Evolutionary conservation across 805 yeast species (phyloP).

Genomic region (Lipomyces starkeyi): DNA sequence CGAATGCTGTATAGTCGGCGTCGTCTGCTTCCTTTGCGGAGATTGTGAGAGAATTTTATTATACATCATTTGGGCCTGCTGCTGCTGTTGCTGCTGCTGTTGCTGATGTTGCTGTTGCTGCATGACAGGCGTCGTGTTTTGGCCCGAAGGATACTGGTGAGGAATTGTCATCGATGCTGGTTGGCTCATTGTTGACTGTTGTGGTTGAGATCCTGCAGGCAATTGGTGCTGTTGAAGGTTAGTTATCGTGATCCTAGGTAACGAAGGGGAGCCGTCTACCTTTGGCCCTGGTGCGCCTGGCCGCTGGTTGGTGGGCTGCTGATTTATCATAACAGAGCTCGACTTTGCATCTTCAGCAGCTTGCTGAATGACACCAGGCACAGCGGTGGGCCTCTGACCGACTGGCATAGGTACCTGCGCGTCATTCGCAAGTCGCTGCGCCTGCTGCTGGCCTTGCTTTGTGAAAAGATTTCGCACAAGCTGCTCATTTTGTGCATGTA

Average conservation of each 20-base stretch:
- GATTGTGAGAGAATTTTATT: slow-evolving; percentile 11
- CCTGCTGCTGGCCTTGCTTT: slow-evolving; percentile 26
- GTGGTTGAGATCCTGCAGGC: slow-evolving; percentile 16
- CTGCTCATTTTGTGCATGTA: slow-evolving; percentile 55
- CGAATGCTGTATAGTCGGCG: slow-evolving; percentile 15
- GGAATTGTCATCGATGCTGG: slow-evolving; percentile 27
- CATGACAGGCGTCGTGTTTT: slow-evolving; percentile 23
- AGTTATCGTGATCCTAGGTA: not conserved
- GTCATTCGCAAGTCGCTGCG: slow-evolving; percentile 20
- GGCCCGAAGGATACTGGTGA: slow-evolving; percentile 24
- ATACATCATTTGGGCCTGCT: slow-evolving; percentile 10
- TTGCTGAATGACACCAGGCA: not conserved
- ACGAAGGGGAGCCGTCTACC: slow-evolving; percentile 11
- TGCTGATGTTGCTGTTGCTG: slow-evolving; percentile 19
- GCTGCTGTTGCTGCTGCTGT: slow-evolving; percentile 15
- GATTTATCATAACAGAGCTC: slow-evolving; percentile 7
- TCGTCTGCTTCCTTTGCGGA: slow-evolving; percentile 24
- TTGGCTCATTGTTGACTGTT: slow-evolving; percentile 13
- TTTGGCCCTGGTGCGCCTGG: not conserved
- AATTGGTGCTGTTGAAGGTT: slow-evolving; percentile 24
- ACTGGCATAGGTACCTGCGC: slow-evolving; percentile 4
- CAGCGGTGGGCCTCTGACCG: not conserved
- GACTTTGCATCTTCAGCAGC: slow-evolving; percentile 9
- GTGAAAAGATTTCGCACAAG: slow-evolving; percentile 36
- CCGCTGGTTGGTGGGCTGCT: slow-evolving; percentile 2